A percentile compares a stretch with the other conserved stretches of the same genome.
Evolutionary conservation across 345 rosid species (phyloP).

Genomic region (Heritiera fomes): DNA sequence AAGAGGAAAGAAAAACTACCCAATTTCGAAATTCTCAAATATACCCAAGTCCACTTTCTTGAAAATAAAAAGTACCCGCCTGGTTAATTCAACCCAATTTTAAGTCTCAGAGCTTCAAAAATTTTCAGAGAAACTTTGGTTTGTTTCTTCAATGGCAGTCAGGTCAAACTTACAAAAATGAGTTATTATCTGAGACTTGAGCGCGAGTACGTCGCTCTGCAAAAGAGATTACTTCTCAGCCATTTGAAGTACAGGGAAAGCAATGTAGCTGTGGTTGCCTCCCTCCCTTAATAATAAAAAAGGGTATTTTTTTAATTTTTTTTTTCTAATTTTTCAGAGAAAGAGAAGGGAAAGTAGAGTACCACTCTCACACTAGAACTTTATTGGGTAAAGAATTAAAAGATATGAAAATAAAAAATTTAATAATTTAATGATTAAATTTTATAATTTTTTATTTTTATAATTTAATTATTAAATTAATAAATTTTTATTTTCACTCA

Average conservation of each 20-base stretch:
- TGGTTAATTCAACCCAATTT: slow-evolving; percentile 14
- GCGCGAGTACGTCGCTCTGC: background rate
- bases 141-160: slow-evolving; percentile 14
- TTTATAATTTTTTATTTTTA: no score
- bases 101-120: background rate
- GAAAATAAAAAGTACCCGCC: background rate
- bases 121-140: background rate
- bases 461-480: no score
- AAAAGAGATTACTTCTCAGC: slow-evolving; percentile 5
- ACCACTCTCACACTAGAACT: background rate
- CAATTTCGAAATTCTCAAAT: slow-evolving; percentile 1
- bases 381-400: no score
- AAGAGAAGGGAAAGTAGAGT: slow-evolving; percentile 9
- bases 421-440: no score
- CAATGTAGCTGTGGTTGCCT: slow-evolving; percentile 27
- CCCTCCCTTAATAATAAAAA: slow-evolving; percentile 10
- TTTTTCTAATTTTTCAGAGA: background rate
- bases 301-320: background rate
- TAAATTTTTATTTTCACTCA: no score
- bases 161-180: slow-evolving; percentile 11
- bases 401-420: no score
- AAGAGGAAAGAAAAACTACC: background rate
- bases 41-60: background rate
- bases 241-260: slow-evolving; percentile 31
- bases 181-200: background rate